Percentiles rank a stretch among this genome's conserved stretches.
phyloP scores from a whole-genome alignment of 257 asterid species.

The Solanum bukasovii region DNA sequence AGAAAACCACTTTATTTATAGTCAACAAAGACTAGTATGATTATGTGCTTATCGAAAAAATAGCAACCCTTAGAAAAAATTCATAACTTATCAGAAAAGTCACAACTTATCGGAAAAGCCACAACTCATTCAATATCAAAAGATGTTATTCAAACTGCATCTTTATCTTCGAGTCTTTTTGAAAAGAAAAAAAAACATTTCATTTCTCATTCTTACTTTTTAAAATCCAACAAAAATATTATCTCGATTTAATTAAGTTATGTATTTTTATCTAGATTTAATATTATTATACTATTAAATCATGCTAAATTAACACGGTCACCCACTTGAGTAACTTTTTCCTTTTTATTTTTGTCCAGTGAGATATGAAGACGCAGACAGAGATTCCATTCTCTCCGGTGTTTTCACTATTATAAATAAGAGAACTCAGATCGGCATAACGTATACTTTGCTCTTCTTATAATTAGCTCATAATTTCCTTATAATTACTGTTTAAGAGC shows the following conservation, averaged over 20 bases:
- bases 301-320: neutral
- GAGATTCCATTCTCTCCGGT: neutral
- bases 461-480: neutral
- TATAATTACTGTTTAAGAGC: neutral
- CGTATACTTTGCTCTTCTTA: neutral
- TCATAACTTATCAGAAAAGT: no score
- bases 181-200: neutral
- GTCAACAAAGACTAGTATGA: no score
- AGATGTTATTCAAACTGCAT: neutral
- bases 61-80: rapidly evolving
- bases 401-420: neutral
- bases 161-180: neutral
- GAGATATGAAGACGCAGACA: neutral
- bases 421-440: neutral
- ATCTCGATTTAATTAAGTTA: neutral
- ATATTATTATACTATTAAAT: neutral
- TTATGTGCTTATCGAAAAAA: no score
- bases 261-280: neutral
- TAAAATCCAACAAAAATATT: neutral
- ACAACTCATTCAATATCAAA: no score
- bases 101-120: no score
- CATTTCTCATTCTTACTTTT: neutral
- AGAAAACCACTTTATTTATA: no score
- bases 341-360: neutral
- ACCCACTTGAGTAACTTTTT: neutral